phyloP scores from a whole-genome alignment of 192 early-diverging fungal genomes.

The Irineochytrium annulatum region DNA sequence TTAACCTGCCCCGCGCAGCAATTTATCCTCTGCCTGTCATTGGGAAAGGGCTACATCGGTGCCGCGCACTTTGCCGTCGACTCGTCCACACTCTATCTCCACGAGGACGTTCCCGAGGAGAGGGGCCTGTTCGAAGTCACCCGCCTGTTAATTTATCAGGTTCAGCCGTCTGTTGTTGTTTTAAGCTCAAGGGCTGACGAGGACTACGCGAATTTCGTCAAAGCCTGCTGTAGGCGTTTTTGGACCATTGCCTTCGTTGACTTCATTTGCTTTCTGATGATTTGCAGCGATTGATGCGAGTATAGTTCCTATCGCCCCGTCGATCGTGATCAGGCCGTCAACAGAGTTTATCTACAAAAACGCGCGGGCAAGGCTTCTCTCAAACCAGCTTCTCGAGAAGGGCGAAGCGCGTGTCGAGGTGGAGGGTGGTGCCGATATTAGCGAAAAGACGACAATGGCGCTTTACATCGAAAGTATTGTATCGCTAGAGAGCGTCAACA shows the following conservation, averaged over 20 bases:
- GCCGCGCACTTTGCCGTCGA: constrained; percentile 32
- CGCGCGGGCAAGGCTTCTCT: constrained; percentile 20
- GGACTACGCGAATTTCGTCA: constrained; percentile 17
- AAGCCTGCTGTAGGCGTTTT: constrained; percentile 15
- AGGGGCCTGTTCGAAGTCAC: constrained; percentile 24
- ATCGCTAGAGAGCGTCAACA: constrained; percentile 30
- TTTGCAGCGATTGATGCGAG: too few relatives aligned
- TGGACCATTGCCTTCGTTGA: constrained; percentile 12
- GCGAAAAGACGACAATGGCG: constrained; percentile 11
- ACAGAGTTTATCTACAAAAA: constrained; percentile 40
- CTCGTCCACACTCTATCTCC: constrained; percentile 22
- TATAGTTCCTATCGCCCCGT: not conserved
- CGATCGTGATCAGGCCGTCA: constrained; percentile 33
- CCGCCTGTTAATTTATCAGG: constrained; percentile 24
- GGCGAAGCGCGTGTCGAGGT: too few relatives aligned
- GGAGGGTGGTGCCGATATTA: not conserved
- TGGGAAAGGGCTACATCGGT: constrained; percentile 10
- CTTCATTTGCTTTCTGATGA: constrained; percentile 2
- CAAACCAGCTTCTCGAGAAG: constrained; percentile 17
- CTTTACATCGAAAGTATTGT: constrained; percentile 35
- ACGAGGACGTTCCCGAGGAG: constrained; percentile 36
- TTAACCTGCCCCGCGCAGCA: too few relatives aligned
- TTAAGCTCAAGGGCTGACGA: constrained; percentile 26
- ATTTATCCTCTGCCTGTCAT: not conserved
- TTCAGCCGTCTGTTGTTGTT: constrained; percentile 26